Evolutionary conservation across 2,329 filamentous ascomycete genomes (phyloP), one percentile per base, ranked within the genome.

Genomic region (Cladosporium sp.): DNA sequence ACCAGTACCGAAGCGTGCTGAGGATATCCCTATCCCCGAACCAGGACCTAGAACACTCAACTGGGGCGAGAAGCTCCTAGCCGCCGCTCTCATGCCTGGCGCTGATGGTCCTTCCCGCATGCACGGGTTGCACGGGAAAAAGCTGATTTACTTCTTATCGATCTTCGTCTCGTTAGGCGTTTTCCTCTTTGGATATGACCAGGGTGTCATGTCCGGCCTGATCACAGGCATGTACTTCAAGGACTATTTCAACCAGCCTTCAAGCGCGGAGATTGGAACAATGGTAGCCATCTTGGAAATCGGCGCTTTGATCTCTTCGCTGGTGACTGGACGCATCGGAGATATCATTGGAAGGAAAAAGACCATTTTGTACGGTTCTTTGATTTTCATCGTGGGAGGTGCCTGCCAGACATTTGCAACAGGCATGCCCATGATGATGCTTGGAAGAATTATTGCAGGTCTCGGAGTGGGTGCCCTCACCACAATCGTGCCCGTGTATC

Each of bases 271-370:
- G 77, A 89, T 99, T 66, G 95, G 94, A 67, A 98, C 93, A 31
- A 98, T 98, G 90, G 95, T 99, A 66, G 94, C 95, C 70, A 98
- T 99, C 73, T 86, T 99, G 66, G 94, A 97, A 80, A 83, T 98
- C 62, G 95, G 95, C 67, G 95, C 95, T 44, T 91, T 99, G 68
- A 90, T 96, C 73, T 91, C 94, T 23, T 98, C 94, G 1, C 80
- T 99, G 12, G 78, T 89, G 33, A 92, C 98, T 40, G 95, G 95
- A 59, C 89, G 90, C 68, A 87, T 98, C 65, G 95, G 95, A 71
- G 95, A 99, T 77, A 86, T 97, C 65, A 91, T 98, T 68, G 95
- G 95, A 64, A 88, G 95, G 67, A 87, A 93, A 68, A 91, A 85
- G 75, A 97, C 94, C 7, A 98, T 99, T 71, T 82, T 98, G 14